A percentile compares a stretch with the other conserved stretches of the same genome.
Conservation (phyloP, 1,139 yeast genomes). For the Geotrichum carabidarum region DNA sequence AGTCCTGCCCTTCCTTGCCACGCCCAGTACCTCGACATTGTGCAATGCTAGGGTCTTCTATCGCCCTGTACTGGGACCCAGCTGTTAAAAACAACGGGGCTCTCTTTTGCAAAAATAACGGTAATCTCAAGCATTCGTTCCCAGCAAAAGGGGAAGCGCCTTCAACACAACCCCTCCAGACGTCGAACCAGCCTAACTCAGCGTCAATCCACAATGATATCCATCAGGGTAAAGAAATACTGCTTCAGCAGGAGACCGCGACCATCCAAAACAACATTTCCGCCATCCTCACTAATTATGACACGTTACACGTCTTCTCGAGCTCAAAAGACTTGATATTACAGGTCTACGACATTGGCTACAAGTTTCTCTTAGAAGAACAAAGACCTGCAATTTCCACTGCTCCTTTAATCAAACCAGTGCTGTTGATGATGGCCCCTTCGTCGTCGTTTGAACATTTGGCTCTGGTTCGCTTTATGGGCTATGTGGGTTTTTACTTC, state of each 20-base stretch:
- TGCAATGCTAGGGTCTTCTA: constrained; percentile 6
- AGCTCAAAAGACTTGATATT: constrained; percentile 9
- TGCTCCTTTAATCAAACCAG: not conserved
- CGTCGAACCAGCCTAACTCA: too few relatives aligned
- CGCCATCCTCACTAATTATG: constrained; percentile 4
- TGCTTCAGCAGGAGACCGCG: not conserved
- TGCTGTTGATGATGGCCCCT: constrained; percentile 11
- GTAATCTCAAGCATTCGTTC: not conserved
- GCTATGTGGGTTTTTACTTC: constrained; percentile 13
- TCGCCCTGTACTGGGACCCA: constrained; percentile 19
- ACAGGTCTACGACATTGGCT: constrained; percentile 4
- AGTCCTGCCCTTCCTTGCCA: not conserved
- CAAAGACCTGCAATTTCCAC: not conserved
- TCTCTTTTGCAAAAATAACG: not conserved
- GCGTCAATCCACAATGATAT: too few relatives aligned
- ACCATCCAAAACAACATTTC: constrained; percentile 1
- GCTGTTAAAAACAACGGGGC: constrained; percentile 8
- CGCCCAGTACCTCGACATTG: not conserved
- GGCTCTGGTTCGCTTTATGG: constrained; percentile 16
- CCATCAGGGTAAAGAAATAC: too few relatives aligned
- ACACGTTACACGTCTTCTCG: constrained; percentile 10
- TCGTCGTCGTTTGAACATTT: constrained; percentile 4
- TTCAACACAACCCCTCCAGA: too few relatives aligned
- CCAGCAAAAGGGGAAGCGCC: not conserved
- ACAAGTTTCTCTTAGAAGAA: not conserved